Percentiles rank a stretch among this genome's conserved stretches.
Conservation (phyloP, 495 filamentous ascomycete genomes). For the Tuber magnatum region DNA sequence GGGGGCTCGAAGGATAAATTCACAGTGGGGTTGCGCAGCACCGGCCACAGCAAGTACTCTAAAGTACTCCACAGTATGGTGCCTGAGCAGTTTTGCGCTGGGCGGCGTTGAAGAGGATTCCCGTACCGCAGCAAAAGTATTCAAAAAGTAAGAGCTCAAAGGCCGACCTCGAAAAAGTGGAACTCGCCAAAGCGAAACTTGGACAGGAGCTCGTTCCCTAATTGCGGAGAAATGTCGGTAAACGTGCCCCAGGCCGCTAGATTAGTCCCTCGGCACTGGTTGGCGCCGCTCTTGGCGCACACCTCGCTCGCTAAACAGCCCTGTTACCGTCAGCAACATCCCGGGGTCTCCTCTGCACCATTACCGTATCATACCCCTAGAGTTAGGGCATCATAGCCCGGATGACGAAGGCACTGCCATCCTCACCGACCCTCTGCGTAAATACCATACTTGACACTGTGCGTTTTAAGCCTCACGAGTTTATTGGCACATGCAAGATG, state of each 20-base stretch:
- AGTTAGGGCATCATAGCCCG: neutral
- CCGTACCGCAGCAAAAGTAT: neutral
- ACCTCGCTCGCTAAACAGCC: neutral
- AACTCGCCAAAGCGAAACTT: neutral
- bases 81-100: neutral
- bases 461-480: neutral
- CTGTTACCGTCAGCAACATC: neutral
- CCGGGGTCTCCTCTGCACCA: neutral
- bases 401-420: neutral
- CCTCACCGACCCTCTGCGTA: neutral
- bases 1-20: neutral
- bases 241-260: neutral
- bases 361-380: neutral
- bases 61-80: no score
- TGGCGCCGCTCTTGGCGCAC: conserved; percentile 1
- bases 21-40: neutral
- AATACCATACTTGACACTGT: neutral
- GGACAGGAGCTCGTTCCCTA: neutral
- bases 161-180: neutral
- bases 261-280: neutral
- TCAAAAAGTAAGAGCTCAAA: neutral
- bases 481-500: neutral
- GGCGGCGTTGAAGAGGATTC: neutral
- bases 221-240: neutral
- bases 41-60: no score